Base-by-base conservation (phyloP, 495 filamentous ascomycete species). In the Evernia prunastri region DNA sequence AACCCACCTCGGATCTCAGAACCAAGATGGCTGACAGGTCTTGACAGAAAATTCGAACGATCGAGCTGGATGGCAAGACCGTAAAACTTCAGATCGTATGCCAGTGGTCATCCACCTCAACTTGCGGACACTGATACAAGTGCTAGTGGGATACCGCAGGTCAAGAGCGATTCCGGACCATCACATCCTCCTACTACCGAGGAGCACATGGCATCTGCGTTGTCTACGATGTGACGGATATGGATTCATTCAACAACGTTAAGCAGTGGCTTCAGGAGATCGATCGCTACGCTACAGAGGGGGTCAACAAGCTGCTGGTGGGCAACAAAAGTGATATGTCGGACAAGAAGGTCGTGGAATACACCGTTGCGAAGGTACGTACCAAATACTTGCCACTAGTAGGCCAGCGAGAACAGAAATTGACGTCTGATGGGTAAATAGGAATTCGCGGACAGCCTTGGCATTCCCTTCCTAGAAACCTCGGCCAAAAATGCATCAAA, bases 221-320 rank as follows among this genome's bases (percentile, higher is more conserved):
- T 60, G 94, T 98, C 73, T 98, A 97, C 82, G 94, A 98, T 86
- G 95, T 98, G 73, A 98, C 94, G 51, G 95, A 98, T 75, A 97
- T 97, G 95, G 95, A 97, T 78, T 95, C 90, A 51, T 98, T 97
- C 90, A 97, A 97, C 85, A 97, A 97, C 80, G 95, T 98, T 70
- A 97, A 97, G 89, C 95, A 97, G 82, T 98, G 94, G 94, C 88
- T 98, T 64, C 95, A 97, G 75, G 95, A 98, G 80, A 98, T 98
- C 68, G 95, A 98, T 79, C 86, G 95, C 71, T 97, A 98, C 71
- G 94, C 94, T 66, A 97, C 94, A 61, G 94, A 98, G 77, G 95
- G 95, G 71, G 94, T 98, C 71, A 98, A 97, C 84, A 97, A 97
- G 81, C 85, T 98, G 58, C 86, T 98, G 62, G 94, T 98, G 61